A percentile compares a stretch with the other conserved stretches of the same genome.
Conservation (phyloP, 345 rosid species). For the Eucalyptus sp. region DNA sequence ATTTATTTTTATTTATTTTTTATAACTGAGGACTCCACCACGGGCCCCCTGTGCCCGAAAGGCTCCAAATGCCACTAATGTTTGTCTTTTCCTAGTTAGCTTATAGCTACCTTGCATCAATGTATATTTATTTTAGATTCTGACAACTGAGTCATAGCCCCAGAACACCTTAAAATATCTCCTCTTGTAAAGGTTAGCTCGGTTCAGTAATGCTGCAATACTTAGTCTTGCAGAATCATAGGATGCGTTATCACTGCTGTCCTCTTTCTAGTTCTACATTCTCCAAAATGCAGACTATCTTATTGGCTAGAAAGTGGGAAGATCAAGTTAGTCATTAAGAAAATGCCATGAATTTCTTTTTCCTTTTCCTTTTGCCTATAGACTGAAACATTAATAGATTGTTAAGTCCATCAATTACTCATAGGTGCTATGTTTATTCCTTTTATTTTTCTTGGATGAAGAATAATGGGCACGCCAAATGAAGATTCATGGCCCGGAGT, state of each 20-base stretch:
- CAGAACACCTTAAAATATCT: background rate
- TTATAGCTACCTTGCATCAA: background rate
- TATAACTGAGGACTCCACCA: no score
- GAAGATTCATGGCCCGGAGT: conserved; percentile 95
- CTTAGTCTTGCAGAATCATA: background rate
- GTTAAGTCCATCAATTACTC: background rate
- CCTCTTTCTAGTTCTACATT: background rate
- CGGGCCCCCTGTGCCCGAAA: no score
- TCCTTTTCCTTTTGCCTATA: background rate
- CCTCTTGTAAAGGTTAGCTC: background rate
- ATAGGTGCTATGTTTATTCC: background rate
- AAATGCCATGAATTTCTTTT: background rate
- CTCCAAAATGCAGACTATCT: background rate
- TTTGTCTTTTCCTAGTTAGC: background rate
- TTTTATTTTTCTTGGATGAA: conserved; percentile 1
- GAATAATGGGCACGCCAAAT: conserved; percentile 88
- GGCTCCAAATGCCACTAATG: background rate
- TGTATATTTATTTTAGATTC: background rate
- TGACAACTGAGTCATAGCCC: background rate
- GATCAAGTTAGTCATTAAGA: background rate
- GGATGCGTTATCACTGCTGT: background rate
- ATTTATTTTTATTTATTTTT: no score
- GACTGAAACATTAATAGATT: background rate
- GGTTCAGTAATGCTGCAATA: background rate
- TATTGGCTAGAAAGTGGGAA: background rate